phyloP scores from a whole-genome alignment of 2,329 filamentous ascomycete species.

The Alternaria metachromatica region DNA sequence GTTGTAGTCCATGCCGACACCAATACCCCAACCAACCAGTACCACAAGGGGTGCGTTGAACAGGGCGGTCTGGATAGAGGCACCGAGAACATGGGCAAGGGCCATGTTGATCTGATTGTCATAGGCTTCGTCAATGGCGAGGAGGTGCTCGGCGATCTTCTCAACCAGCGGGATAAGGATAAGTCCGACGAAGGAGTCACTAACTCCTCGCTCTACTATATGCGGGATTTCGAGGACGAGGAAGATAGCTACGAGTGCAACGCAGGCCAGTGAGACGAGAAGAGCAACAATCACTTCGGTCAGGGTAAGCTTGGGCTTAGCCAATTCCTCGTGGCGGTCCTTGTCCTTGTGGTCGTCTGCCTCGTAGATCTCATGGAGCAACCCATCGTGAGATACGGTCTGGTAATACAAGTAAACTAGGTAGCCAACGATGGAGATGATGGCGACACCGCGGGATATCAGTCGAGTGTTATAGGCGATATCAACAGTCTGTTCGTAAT shows the following conservation, averaged over 20 bases:
- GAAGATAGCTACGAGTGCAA: constrained; percentile 75
- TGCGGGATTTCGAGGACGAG: constrained; percentile 75
- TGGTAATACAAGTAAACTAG: constrained; percentile 70
- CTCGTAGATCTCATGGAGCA: constrained; percentile 77
- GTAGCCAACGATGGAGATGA: constrained; percentile 75
- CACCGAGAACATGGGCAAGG: constrained; percentile 82
- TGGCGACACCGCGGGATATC: constrained; percentile 73
- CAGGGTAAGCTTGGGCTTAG: constrained; percentile 74
- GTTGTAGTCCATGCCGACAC: constrained; percentile 72
- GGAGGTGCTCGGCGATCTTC: constrained; percentile 83
- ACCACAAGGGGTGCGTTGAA: constrained; percentile 86
- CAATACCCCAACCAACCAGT: constrained; percentile 81
- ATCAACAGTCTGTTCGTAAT: constrained; percentile 47
- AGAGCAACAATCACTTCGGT: constrained; percentile 75
- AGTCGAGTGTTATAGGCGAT: constrained; percentile 65
- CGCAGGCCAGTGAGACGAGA: constrained; percentile 68
- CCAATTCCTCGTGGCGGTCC: constrained; percentile 66
- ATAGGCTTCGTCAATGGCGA: constrained; percentile 83
- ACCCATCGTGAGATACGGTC: constrained; percentile 75
- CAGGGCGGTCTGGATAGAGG: constrained; percentile 87
- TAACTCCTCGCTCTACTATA: constrained; percentile 61
- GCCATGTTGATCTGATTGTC: constrained; percentile 86
- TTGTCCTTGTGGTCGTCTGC: constrained; percentile 71
- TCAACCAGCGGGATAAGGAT: constrained; percentile 84
- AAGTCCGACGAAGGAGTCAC: constrained; percentile 66